Conservation (phyloP, 768 basidiomycete species). For the Holtermanniella nyarrowii region DNA sequence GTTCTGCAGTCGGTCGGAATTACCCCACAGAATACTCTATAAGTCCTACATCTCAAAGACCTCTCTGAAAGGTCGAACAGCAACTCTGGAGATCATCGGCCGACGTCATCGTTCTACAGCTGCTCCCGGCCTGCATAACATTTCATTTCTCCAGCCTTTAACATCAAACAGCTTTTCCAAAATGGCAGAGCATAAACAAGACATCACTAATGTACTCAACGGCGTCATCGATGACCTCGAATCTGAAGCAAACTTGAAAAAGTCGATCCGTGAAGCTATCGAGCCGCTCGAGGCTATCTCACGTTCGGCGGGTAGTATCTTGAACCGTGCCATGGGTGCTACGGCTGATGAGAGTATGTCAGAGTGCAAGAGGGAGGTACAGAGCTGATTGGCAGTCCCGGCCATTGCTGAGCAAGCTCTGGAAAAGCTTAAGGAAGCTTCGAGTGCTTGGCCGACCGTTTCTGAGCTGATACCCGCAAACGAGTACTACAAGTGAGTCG, state of each 20-base stretch:
- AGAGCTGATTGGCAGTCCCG: no score
- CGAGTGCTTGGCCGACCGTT: conserved; percentile 23
- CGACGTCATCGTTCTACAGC: no score
- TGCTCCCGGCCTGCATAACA: no score
- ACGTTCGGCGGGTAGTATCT: conserved; percentile 17
- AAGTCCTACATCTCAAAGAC: no score
- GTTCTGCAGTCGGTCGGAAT: no score
- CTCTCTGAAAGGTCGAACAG: no score
- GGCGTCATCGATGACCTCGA: conserved; percentile 25
- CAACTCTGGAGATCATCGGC: no score
- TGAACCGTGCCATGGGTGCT: conserved; percentile 26
- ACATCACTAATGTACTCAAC: not conserved
- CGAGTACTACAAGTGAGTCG: conserved; percentile 40
- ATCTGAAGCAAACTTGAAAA: conserved; percentile 28
- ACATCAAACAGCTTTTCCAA: no score
- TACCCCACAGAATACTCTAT: no score
- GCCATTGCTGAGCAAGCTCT: not conserved
- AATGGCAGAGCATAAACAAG: no score
- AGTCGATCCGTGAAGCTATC: conserved; percentile 27
- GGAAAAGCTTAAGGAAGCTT: conserved; percentile 15
- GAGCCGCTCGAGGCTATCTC: conserved; percentile 32
- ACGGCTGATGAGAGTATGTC: conserved; percentile 20
- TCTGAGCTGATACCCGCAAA: conserved; percentile 34
- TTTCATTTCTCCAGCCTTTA: no score
- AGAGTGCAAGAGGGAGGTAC: no score